phyloP scores from a whole-genome alignment of 2,329 filamentous ascomycete species.

The Alternaria longipes region DNA sequence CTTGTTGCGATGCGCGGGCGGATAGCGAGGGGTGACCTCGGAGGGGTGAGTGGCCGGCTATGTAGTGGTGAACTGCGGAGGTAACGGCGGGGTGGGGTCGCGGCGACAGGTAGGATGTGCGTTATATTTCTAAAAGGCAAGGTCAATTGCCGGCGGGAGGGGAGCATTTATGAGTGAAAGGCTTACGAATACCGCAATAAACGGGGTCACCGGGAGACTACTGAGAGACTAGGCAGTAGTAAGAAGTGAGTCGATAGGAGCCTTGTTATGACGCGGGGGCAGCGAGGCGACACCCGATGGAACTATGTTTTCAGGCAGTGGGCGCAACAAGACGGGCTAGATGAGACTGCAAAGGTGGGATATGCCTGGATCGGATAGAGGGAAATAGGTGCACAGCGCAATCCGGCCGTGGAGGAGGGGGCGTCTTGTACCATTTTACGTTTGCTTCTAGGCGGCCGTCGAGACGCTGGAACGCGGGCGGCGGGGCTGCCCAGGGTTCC shows the following conservation, averaged over 20 bases:
- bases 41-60: conserved; percentile 19
- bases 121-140: conserved; percentile 16
- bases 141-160: conserved; percentile 28
- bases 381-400: background rate
- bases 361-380: background rate
- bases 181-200: conserved; percentile 27
- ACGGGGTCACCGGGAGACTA: conserved; percentile 25
- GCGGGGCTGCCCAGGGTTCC: conserved; percentile 14
- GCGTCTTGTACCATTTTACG: conserved; percentile 14
- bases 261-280: conserved; percentile 27
- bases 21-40: conserved; percentile 19
- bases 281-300: conserved; percentile 25
- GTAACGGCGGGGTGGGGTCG: conserved; percentile 11
- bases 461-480: conserved; percentile 14
- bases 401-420: background rate
- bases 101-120: conserved; percentile 9
- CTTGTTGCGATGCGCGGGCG: conserved; percentile 9
- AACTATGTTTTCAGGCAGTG: conserved; percentile 1
- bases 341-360: background rate
- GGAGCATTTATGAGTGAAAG: conserved; percentile 23
- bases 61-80: conserved; percentile 7
- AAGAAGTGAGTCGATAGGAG: conserved; percentile 19
- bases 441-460: conserved; percentile 8
- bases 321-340: background rate
- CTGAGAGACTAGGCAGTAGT: conserved; percentile 27